Evolutionary conservation across 805 yeast genomes (phyloP).

Genomic region (Candida argentea): DNA sequence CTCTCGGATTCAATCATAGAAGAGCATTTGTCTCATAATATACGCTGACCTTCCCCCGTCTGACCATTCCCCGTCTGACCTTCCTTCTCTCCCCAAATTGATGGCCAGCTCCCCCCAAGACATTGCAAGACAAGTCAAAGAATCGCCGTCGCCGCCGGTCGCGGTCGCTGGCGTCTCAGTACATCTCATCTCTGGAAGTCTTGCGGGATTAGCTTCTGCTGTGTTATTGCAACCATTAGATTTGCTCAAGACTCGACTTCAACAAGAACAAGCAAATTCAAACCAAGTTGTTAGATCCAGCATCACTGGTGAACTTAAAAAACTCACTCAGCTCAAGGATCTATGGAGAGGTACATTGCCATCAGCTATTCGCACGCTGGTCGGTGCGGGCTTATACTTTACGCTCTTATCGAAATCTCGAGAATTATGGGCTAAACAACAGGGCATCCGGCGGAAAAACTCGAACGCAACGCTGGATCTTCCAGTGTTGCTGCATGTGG

Average conservation of each 20-base stretch:
- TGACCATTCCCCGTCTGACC: background rate
- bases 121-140: too few relatives aligned
- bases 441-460: constrained; percentile 3
- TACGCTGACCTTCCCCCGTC: background rate
- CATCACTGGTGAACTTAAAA: constrained; percentile 32
- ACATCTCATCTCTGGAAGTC: constrained; percentile 72
- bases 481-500: constrained; percentile 62
- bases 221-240: constrained; percentile 82
- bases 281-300: constrained; percentile 16
- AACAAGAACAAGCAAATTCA: constrained; percentile 32
- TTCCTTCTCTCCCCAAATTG: background rate
- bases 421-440: constrained; percentile 30
- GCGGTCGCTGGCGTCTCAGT: constrained; percentile 11
- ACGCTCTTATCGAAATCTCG: constrained; percentile 61
- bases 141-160: constrained; percentile 1
- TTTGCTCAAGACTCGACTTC: constrained; percentile 77
- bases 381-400: constrained; percentile 83
- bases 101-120: background rate
- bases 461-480: constrained; percentile 31
- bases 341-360: constrained; percentile 95
- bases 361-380: constrained; percentile 78
- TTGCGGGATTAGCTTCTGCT: constrained; percentile 78
- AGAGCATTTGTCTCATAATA: too few relatives aligned
- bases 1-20: too few relatives aligned
- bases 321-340: constrained; percentile 31